These are phyloP conservation scores for Alternaria rosae DNA, from an alignment of 2,329 filamentous ascomycete species.

Conservation along the genomic window DNA sequence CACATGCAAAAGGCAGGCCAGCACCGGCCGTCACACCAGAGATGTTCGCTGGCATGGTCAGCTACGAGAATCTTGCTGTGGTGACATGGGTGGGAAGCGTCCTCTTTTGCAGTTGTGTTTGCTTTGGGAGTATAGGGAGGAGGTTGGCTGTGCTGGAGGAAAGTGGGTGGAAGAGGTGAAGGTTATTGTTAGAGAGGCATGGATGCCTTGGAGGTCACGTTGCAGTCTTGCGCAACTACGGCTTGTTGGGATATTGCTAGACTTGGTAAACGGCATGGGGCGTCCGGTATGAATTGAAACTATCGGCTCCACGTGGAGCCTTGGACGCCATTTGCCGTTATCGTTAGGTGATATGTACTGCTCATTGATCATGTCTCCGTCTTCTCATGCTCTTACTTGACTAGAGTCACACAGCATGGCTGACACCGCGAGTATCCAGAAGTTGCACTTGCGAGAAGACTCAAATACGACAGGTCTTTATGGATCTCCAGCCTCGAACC, in stretches of 20 bases:
- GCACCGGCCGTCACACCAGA: slow-evolving; percentile 15
- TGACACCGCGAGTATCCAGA: accelerated
- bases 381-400: not conserved
- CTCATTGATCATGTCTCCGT: not conserved
- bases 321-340: not conserved
- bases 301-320: not conserved
- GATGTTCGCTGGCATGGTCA: slow-evolving; percentile 63
- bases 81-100: slow-evolving; percentile 92
- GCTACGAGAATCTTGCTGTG: slow-evolving; percentile 71
- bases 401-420: not conserved
- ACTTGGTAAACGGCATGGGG: not conserved
- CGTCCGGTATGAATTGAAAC: not conserved
- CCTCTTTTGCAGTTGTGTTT: slow-evolving; percentile 91
- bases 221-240: not conserved
- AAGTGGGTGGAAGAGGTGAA: slow-evolving; percentile 18
- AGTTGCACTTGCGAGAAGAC: not conserved
- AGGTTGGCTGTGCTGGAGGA: slow-evolving; percentile 64
- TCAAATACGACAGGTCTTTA: not conserved
- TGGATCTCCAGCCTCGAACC: not conserved
- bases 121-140: slow-evolving; percentile 94
- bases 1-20: slow-evolving; percentile 1
- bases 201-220: not conserved
- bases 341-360: not conserved
- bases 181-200: not conserved
- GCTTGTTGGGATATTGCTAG: not conserved